Percentiles rank a stretch among this genome's conserved stretches.
These are phyloP conservation scores for Amanita phalloides DNA, from an alignment of 768 basidiomycete species.

Conservation along the genomic window DNA sequence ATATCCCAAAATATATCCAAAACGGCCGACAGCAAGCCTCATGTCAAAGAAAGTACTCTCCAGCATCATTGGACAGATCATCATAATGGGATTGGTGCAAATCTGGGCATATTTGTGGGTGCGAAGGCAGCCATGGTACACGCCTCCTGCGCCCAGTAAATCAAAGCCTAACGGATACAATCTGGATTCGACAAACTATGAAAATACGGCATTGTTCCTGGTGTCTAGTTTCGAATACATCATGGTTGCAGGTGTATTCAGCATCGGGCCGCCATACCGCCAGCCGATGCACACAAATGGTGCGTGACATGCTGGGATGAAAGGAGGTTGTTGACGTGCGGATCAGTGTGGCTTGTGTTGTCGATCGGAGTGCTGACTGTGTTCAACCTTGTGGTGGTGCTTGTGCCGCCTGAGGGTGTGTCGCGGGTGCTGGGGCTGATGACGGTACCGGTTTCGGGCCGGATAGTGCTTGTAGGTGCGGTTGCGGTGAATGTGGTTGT, in stretches of 20 bases:
- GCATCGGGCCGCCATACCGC: constrained; percentile 94
- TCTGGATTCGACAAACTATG: constrained; percentile 78
- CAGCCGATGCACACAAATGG: constrained; percentile 94
- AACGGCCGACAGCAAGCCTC: constrained; percentile 89
- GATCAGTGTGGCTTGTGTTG: constrained; percentile 68
- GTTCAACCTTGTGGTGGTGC: constrained; percentile 70
- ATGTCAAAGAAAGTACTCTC: constrained; percentile 92
- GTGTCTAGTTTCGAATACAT: constrained; percentile 99
- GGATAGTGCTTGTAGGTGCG: constrained; percentile 55
- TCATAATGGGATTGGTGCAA: constrained; percentile 77
- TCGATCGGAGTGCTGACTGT: constrained; percentile 57
- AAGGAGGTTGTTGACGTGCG: background rate
- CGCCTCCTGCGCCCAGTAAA: constrained; percentile 42
- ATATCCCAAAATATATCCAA: constrained; percentile 75
- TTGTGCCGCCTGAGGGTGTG: constrained; percentile 55
- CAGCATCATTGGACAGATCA: constrained; percentile 87
- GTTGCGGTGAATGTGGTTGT: constrained; percentile 60
- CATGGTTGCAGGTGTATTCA: constrained; percentile 92
- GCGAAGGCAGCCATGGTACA: constrained; percentile 79
- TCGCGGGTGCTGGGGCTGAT: constrained; percentile 65
- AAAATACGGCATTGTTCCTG: constrained; percentile 87
- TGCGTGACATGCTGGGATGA: constrained; percentile 22
- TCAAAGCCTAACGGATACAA: constrained; percentile 47
- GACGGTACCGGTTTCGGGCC: constrained; percentile 57
- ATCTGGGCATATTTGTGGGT: constrained; percentile 89